Conservation (phyloP, 2,329 filamentous ascomycete species). For the Pyricularia sp. region DNA sequence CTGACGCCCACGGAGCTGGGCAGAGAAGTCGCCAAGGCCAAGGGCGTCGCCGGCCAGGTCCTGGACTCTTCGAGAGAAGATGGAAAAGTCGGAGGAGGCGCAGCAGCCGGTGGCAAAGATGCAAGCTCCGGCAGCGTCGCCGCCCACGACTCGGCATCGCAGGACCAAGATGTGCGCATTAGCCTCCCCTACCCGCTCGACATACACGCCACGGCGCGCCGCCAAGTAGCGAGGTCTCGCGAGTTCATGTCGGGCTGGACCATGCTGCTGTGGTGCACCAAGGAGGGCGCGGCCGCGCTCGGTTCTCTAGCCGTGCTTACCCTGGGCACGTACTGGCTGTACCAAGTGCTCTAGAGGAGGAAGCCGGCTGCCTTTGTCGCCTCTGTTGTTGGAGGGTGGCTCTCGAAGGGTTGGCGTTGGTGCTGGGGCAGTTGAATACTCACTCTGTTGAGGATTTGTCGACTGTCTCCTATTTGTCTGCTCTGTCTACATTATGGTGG, state of each 20-base stretch:
- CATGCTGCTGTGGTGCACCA: conserved; percentile 45
- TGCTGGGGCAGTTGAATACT: background rate
- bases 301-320: conserved; percentile 30
- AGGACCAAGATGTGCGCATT: conserved; percentile 23
- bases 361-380: background rate
- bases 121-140: background rate
- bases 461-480: too few relatives aligned
- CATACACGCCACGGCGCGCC: conserved; percentile 43
- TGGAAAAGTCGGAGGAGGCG: background rate
- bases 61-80: background rate
- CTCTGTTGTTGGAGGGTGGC: background rate
- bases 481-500: background rate
- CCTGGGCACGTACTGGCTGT: conserved; percentile 35
- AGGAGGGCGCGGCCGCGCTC: conserved; percentile 36
- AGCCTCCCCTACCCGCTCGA: conserved; percentile 42
- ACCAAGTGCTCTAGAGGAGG: conserved; percentile 3
- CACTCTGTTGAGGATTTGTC: background rate
- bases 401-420: background rate
- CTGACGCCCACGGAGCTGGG: conserved; percentile 29
- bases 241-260: conserved; percentile 43
- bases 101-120: conserved; percentile 1
- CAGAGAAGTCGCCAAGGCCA: conserved; percentile 14
- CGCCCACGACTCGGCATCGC: conserved; percentile 1
- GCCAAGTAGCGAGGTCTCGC: conserved; percentile 32
- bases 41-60: background rate